These are phyloP conservation scores for Dimargaris cristalligena DNA, from an alignment of 192 early-diverging fungal species.

Conservation along the genomic window DNA sequence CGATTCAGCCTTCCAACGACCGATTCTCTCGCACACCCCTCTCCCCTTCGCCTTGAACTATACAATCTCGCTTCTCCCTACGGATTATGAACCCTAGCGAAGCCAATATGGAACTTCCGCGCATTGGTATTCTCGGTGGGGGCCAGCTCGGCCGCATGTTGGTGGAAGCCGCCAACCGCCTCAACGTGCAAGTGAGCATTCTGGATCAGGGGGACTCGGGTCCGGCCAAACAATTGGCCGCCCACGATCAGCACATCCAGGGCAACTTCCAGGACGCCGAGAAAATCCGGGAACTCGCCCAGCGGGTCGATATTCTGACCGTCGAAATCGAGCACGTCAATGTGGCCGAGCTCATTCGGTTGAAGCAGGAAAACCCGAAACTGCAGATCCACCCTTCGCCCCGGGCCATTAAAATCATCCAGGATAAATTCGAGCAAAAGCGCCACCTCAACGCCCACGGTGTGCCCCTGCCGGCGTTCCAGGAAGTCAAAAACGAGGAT, in stretches of 20 bases:
- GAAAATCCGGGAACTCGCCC: slow-evolving; percentile 62
- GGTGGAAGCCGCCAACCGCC: slow-evolving; percentile 81
- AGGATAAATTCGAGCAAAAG: slow-evolving; percentile 95
- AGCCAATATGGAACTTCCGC: slow-evolving; percentile 8
- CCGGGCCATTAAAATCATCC: slow-evolving; percentile 69
- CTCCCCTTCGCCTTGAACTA: too few species aligned
- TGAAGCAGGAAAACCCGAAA: slow-evolving; percentile 3
- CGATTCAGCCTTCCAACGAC: too few species aligned
- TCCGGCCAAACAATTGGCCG: slow-evolving; percentile 73
- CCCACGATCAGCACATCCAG: slow-evolving; percentile 44
- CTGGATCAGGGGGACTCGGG: slow-evolving; percentile 63
- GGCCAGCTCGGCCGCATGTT: slow-evolving; percentile 99
- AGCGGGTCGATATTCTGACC: slow-evolving; percentile 64
- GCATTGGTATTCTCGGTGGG: slow-evolving; percentile 46
- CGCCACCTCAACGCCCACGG: slow-evolving; percentile 41
- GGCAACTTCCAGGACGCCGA: slow-evolving; percentile 71
- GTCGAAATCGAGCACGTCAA: slow-evolving; percentile 99
- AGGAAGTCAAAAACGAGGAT: slow-evolving; percentile 25
- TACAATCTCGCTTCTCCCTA: too few species aligned
- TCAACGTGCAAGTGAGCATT: slow-evolving; percentile 69
- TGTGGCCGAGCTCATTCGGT: slow-evolving; percentile 26
- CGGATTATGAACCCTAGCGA: too few species aligned
- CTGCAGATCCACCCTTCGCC: slow-evolving; percentile 62
- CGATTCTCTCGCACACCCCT: too few species aligned
- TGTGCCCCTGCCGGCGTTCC: slow-evolving; percentile 48